phyloP scores from a whole-genome alignment of 2,329 filamentous ascomycete genomes.

The Eutypella sp. region DNA sequence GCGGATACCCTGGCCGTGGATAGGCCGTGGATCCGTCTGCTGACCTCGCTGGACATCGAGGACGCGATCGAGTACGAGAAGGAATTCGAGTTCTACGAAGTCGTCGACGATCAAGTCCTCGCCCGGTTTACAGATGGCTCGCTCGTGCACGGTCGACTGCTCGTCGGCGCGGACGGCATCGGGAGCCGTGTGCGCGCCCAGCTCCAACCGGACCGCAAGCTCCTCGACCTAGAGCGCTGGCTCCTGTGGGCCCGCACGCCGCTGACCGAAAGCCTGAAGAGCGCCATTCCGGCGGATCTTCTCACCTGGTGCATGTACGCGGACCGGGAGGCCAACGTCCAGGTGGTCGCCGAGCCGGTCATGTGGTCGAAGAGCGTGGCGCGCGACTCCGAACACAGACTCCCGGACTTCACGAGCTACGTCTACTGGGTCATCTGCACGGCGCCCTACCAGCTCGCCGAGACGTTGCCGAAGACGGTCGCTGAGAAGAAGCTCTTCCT shows the following conservation, averaged over 20 bases:
- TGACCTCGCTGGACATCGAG: constrained; percentile 19
- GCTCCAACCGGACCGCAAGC: constrained; percentile 23
- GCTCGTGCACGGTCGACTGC: constrained; percentile 15
- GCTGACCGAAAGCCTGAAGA: constrained; percentile 17
- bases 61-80: constrained; percentile 26
- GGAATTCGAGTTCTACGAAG: constrained; percentile 21
- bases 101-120: constrained; percentile 14
- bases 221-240: constrained; percentile 27
- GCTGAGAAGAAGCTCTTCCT: constrained; percentile 20
- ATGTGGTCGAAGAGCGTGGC: constrained; percentile 17
- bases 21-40: constrained; percentile 25
- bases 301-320: constrained; percentile 27
- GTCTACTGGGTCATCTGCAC: constrained; percentile 24
- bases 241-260: constrained; percentile 26
- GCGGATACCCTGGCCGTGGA: constrained; percentile 20
- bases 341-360: constrained; percentile 24
- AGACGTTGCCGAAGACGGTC: constrained; percentile 16
- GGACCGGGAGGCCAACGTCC: constrained; percentile 21
- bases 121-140: constrained; percentile 24
- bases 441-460: constrained; percentile 17
- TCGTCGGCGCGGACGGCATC: constrained; percentile 28
- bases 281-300: constrained; percentile 13
- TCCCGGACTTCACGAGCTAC: constrained; percentile 22
- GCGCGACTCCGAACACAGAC: constrained; percentile 9
- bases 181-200: constrained; percentile 25